Evolutionary conservation across 306 rosid genomes (phyloP), one percentile per base, ranked within the genome.

Genomic region (Potentilla sterilis): DNA sequence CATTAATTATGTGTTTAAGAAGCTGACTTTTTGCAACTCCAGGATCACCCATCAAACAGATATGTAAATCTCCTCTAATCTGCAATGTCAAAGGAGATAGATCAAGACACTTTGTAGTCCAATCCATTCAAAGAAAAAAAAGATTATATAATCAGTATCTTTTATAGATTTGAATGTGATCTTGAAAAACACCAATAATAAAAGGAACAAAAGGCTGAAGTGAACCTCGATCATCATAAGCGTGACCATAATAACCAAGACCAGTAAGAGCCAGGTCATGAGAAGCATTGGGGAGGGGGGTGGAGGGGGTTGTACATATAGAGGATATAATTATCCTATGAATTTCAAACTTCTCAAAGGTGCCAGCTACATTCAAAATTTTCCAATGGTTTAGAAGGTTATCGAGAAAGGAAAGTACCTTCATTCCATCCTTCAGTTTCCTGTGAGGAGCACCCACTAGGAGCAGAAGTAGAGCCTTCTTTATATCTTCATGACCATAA

Each of bases 21-120:
- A 96, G 99, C 88, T 92, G 99, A 89, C 98, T 96, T 89, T 96
- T 92, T 77, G 99, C 99, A 85, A 96, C 99, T 76, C 99, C 99
- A 82, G 99, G 97, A 85, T 92, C 99, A 59, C 99, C 99, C 99
- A 96, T 96, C 86, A 96, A 82, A 81, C 99, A 92, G 75, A 96
- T 86, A 85, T 92, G 99, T 76, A 96, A 75, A 77, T 96, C 99
- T 75, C 99, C 99, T 85, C 99, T 92, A 68, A 96, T 96, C 99
- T 96, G 90, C 73, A 75, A 77, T 82, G 22, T 18, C 7, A 52
- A 64, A 66, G 16, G 59, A 65, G 34, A 79, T 9, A 2, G 43
- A 28, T 22, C 9, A 61, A 14, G 5, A 62, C 48, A 22, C 24
- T 77, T 61, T 62, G 63, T 63, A 18, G 75, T n/a, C 52, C 18